Evolutionary conservation across 2,329 filamentous ascomycete species (phyloP), one percentile per base, ranked within the genome.

Genomic region (Beauveria caledonica): DNA sequence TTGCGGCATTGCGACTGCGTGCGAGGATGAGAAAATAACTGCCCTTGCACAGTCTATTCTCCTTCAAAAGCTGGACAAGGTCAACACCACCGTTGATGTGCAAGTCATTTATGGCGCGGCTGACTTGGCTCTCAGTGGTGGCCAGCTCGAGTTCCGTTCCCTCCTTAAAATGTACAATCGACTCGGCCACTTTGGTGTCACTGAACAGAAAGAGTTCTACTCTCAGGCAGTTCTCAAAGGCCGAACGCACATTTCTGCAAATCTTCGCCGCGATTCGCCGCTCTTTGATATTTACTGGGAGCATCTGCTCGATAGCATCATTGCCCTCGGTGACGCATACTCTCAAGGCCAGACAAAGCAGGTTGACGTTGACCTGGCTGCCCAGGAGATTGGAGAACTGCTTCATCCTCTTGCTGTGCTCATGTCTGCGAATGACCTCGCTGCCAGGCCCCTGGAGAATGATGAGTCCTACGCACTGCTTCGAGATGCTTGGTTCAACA

Each of bases 401-500:
- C 79, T 99, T 50, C 88, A 88, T 62, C 94, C 94, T 13, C 79
- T 99, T n/a, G 90, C 94, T 8, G 80, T 92, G 1, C 82, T 99
- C 57, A 88, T 96, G 72, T 87, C 90, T 9, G 78, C 77, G 36
- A 83, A 86, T 64, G 80, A 86, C 60, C 73, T 86, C 63, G 78
- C 76, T 23, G 74, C 77, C 21, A 74, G 77, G 48, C 76, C 74
- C 39, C 66, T 77, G 10, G 74, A 75, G 59, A 83, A 88, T 57
- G 88, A 92, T 56, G 86, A 93, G 62, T 84, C 85, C 8, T 82
- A 89, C 63, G 83, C 85, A 27, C 76, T 95, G 60, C 83, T 94
- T 66, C 86, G 93, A 57, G 92, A 99, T 78, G 90, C 91, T 5
- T 99, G 94, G 94, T 97, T 97, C 76, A 99, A 99, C 68, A 91